Percentiles rank a stretch among this genome's conserved stretches.
These are phyloP conservation scores for Linnemannia elongata DNA, from an alignment of 192 early-diverging fungal genomes.

Conservation along the genomic window DNA sequence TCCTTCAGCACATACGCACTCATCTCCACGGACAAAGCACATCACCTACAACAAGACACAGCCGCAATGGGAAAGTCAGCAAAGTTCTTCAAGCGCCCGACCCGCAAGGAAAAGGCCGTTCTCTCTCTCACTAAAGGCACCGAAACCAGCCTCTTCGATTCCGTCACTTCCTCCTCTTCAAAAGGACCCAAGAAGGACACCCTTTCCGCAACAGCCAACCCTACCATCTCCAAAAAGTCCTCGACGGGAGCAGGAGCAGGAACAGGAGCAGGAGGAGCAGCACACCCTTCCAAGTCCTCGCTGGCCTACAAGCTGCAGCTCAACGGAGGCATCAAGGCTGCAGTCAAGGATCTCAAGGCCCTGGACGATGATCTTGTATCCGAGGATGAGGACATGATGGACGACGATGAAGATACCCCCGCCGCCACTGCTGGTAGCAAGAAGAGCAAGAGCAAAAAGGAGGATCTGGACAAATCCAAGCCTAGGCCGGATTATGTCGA, in stretches of 20 bases:
- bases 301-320: conserved; percentile 57
- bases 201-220: conserved; percentile 51
- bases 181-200: conserved; percentile 29
- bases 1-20: not conserved
- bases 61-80: conserved; percentile 74
- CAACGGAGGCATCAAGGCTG: conserved; percentile 49
- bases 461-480: conserved; percentile 47
- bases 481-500: conserved; percentile 52
- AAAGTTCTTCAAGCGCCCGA: conserved; percentile 77
- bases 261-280: not conserved
- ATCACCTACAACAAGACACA: conserved; percentile 19
- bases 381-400: conserved; percentile 42
- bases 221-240: conserved; percentile 42
- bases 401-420: not conserved
- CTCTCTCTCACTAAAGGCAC: conserved; percentile 46
- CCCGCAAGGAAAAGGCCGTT: conserved; percentile 74
- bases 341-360: conserved; percentile 35
- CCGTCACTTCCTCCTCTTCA: conserved; percentile 12
- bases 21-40: not conserved
- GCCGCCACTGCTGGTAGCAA: not conserved
- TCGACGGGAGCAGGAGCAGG: conserved; percentile 4
- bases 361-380: conserved; percentile 24
- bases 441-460: conserved; percentile 21
- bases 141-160: conserved; percentile 49
- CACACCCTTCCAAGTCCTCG: conserved; percentile 46